phyloP scores from a whole-genome alignment of 345 rosid genomes.

The Raphanus sativus region DNA sequence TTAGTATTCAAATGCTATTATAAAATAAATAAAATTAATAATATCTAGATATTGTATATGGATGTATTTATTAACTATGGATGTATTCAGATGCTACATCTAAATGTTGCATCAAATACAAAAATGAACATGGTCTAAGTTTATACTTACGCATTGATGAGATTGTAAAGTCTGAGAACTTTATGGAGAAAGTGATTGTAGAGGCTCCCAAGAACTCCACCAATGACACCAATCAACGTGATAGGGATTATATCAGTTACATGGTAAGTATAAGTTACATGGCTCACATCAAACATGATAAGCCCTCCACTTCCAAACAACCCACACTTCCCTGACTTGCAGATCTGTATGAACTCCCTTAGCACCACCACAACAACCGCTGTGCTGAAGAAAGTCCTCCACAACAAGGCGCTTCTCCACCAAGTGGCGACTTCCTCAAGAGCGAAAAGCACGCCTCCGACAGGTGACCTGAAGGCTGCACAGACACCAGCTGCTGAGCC shows the following conservation, averaged over 20 bases:
- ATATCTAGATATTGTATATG: neutral
- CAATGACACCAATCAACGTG: conserved; percentile 67
- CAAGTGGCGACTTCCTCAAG: conserved; percentile 96
- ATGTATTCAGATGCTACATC: neutral
- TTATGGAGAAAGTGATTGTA: conserved; percentile 79
- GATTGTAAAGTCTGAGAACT: conserved; percentile 73
- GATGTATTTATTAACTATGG: too few species aligned
- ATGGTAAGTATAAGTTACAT: conserved; percentile 62
- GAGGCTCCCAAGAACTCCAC: conserved; percentile 86
- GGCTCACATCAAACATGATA: conserved; percentile 85
- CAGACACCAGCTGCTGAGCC: conserved; percentile 91
- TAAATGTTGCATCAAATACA: neutral
- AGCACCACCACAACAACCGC: conserved; percentile 83
- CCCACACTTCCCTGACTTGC: conserved; percentile 78
- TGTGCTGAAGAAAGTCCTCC: conserved; percentile 94
- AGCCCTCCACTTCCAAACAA: conserved; percentile 90
- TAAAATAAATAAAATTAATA: too few species aligned
- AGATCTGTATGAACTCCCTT: conserved; percentile 77
- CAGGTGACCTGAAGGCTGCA: conserved; percentile 94
- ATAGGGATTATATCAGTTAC: conserved; percentile 66
- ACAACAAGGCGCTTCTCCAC: conserved; percentile 94
- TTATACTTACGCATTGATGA: conserved; percentile 72
- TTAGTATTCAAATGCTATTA: neutral
- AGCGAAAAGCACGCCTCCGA: conserved; percentile 84
- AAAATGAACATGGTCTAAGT: neutral